Base-by-base conservation (phyloP, 2,329 filamentous ascomycete species). In the Cladosporium sp. region DNA sequence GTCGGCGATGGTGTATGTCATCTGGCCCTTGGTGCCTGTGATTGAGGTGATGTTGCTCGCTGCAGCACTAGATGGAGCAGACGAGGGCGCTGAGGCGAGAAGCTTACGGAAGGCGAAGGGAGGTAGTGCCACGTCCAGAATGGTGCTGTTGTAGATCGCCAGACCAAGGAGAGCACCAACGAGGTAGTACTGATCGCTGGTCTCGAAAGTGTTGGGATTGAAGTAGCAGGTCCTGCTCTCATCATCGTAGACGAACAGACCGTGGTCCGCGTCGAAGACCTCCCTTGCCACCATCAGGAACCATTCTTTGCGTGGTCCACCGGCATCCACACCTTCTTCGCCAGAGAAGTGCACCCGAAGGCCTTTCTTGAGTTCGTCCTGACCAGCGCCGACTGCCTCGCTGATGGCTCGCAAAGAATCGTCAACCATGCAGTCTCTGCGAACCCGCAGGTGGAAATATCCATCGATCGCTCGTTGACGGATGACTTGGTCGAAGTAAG, bases 61-160 rank as follows among this genome's bases (percentile, higher is more conserved):
- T 3, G 80, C 78, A 54, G 83, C 75, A 14, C 76, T 74, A 8
- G 78, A 78, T 18, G 75, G 72, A 13, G 76, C 74, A 9, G 80
- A 76, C 1, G 77, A 71, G n/a, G 89, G 87, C 1, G 85, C 86
- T 8, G 88, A 83, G 3, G 87, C 83, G 38, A 95, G 77, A 16
- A 96, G 78, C 68, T 95, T 95, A 59, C 89, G 84, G 66, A 95
- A 96, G 1, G 87, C 85, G 67, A 95, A 95, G 0, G 90, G 87
- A 1, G 91, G 91, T 16, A 96, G 78, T 2, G 89, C 87, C 45
- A 95, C 81, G 65, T 95, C 91, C 14, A 96, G 75, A 59, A 95
- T 95, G 0, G 89, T 95, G 2, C 89, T 95, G 69, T 96, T 95
- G 72, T 95, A 95, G 56, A 96, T 95, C 11, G 91, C 91, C 54